Base-by-base conservation (phyloP, 2,329 filamentous ascomycete genomes). In the Fusarium mexicanum region DNA sequence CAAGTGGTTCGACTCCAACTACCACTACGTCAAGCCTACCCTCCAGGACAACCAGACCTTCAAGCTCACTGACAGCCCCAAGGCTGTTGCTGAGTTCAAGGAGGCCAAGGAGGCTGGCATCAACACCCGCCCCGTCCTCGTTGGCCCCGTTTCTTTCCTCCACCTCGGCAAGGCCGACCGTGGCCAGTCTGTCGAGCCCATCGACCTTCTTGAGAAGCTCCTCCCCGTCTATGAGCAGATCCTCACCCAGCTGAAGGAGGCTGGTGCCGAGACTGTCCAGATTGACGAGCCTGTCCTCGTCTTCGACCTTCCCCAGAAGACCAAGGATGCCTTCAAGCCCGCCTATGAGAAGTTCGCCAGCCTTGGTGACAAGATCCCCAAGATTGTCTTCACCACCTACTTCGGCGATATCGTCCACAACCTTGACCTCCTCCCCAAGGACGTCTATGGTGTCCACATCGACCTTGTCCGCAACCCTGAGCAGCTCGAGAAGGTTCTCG, bases 1-100 rank as follows among this genome's bases (percentile, higher is more conserved):
- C 81, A 99, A 99, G 91, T 99, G 96, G 96, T 99, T 99, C 84
- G 96, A 99, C 90, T 98, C 95, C 77, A 99, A 99, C 93, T 99
- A 99, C 92, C 96, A 98, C 91, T 99, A 99, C 86, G 96, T 98
- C 88, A 98, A 98, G 92, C 96, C 96, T 76, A 98, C 96, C 74
- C 91, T 99, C 78, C 95, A 98, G 87, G 92, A 98, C 88, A 93
- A 94, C 90, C 96, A 99, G 91, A 92, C 90, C 82, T 99, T 99
- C 92, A 95, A 93, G 87, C 94, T 99, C 74, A 86, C 89, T 73
- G 87, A 90, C 79, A 92, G 92, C 85, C 95, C 96, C 85, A 99
- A 99, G 93, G 95, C 96, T 79, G 94, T 99, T 77, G 88, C 85
- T 79, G 94, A 99, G 86, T 99, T 96, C 91, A 90, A 93, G 80